These are phyloP conservation scores for Fusarium burgessii DNA, from an alignment of 2,329 filamentous ascomycete genomes.

Conservation along the genomic window DNA sequence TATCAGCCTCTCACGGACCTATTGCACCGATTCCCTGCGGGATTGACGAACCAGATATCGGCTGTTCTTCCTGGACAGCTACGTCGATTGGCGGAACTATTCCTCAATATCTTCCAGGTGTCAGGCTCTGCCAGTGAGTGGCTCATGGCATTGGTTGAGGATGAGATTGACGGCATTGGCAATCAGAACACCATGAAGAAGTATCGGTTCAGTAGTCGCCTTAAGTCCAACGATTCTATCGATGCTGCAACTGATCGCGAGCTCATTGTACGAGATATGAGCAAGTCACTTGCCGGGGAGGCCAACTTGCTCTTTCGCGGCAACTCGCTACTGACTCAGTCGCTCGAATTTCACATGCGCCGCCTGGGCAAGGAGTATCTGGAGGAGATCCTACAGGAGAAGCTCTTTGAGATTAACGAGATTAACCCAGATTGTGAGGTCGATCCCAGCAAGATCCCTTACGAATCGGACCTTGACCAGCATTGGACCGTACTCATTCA, in stretches of 20 bases:
- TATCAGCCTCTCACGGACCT: constrained; percentile 86
- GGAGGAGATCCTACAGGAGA: constrained; percentile 86
- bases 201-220: constrained; percentile 76
- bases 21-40: constrained; percentile 85
- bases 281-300: constrained; percentile 83
- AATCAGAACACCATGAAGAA: constrained; percentile 82
- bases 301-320: constrained; percentile 95
- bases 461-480: constrained; percentile 77
- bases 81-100: constrained; percentile 82
- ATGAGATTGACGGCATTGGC: constrained; percentile 94
- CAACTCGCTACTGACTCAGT: constrained; percentile 93
- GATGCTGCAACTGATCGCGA: constrained; percentile 75
- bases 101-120: constrained; percentile 96
- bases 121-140: constrained; percentile 87
- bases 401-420: constrained; percentile 89
- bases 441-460: constrained; percentile 80
- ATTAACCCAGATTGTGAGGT: constrained; percentile 94
- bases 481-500: constrained; percentile 85
- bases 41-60: constrained; percentile 86
- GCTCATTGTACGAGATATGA: constrained; percentile 79
- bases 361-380: constrained; percentile 93
- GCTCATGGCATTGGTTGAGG: constrained; percentile 93
- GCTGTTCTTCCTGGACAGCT: constrained; percentile 82
- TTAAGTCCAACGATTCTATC: constrained; percentile 77
- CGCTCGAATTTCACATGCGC: constrained; percentile 95